Evolutionary conservation across 2,329 filamentous ascomycete genomes (phyloP), one percentile per base, ranked within the genome.

Genomic region (Claviceps sp.): DNA sequence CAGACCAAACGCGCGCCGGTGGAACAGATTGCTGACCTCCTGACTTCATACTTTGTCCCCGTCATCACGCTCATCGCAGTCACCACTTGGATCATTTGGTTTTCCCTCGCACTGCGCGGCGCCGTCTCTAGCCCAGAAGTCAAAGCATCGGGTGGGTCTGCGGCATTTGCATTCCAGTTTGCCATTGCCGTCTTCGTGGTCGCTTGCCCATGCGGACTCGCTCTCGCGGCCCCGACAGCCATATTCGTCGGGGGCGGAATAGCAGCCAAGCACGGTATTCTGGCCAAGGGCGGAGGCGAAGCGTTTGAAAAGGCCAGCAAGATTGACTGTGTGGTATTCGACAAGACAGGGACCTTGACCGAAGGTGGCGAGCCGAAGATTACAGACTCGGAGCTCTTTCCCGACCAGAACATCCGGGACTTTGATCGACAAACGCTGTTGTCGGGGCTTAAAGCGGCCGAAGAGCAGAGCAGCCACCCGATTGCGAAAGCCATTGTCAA

Each of bases 161-260:
- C 79, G 0, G 76, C 83, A 1, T 91, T 87, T 73, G 84, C 85
- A 2, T 74, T 93, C 45, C 82, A 87, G 56, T 93, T 91, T 60
- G 85, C 88, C 16, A 91, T 94, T 59, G 80, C 88, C 6, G 87
- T 93, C 13, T 93, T 94, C 58, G 87, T 94, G 38, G 84, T 94
- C 30, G 87, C 88, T 2, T 94, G 88, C 61, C 88, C 88, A 1
- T 94, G 88, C 61, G 88, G 88, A 2, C 75, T 94, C 14, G 88
- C 84, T 1, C 78, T 94, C 7, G 88, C 88, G n/a, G 87, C 87
- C 0, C 88, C 88, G 1, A 94, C 88, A 0, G 88, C 88, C 50
- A 79, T 94, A 38, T 91, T 91, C 57, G 87, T 93, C 10, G 88
- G 87, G 2, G 83, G 85, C 39, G 87, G 87, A 1, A 70, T 93